Conservation (phyloP, 441 rosid genomes). For the Adansonia gregorii region DNA sequence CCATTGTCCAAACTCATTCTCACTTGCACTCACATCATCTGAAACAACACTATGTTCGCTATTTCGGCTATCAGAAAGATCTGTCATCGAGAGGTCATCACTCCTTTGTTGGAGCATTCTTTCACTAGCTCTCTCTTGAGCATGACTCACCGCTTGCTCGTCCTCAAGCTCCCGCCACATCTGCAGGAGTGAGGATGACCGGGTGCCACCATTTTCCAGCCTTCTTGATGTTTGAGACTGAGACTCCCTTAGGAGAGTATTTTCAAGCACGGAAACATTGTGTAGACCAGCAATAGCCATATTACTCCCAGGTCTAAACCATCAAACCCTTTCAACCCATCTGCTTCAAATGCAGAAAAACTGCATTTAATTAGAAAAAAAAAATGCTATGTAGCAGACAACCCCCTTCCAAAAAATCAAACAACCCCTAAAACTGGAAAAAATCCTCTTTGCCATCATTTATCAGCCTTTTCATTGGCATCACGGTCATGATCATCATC, state of each 20-base stretch:
- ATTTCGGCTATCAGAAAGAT: constrained; percentile 44
- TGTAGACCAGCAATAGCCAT: constrained; percentile 92
- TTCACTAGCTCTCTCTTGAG: constrained; percentile 55
- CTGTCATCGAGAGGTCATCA: constrained; percentile 42
- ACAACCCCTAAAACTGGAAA: constrained; percentile 32
- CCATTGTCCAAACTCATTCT: constrained; percentile 60
- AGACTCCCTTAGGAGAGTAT: constrained; percentile 73
- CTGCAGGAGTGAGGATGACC: constrained; percentile 76
- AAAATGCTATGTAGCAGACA: constrained; percentile 28
- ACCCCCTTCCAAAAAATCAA: constrained; percentile 35
- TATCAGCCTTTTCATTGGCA: constrained; percentile 30
- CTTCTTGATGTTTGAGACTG: constrained; percentile 54
- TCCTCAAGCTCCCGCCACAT: constrained; percentile 94
- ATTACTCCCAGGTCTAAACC: constrained; percentile 24
- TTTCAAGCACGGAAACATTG: constrained; percentile 69
- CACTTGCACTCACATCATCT: constrained; percentile 52
- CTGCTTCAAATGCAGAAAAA: constrained; percentile 38
- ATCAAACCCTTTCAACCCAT: constrained; percentile 44
- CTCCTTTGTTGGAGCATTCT: constrained; percentile 47
- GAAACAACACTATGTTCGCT: constrained; percentile 44
- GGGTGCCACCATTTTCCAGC: constrained; percentile 58
- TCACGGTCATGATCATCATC: constrained; percentile 25
- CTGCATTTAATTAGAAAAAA: neutral
- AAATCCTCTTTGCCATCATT: constrained; percentile 31
- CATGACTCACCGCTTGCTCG: constrained; percentile 68